A percentile compares a stretch with the other conserved stretches of the same genome.
Evolutionary conservation across 129 eudicot species (phyloP).

Genomic region (Tagetes patula): DNA sequence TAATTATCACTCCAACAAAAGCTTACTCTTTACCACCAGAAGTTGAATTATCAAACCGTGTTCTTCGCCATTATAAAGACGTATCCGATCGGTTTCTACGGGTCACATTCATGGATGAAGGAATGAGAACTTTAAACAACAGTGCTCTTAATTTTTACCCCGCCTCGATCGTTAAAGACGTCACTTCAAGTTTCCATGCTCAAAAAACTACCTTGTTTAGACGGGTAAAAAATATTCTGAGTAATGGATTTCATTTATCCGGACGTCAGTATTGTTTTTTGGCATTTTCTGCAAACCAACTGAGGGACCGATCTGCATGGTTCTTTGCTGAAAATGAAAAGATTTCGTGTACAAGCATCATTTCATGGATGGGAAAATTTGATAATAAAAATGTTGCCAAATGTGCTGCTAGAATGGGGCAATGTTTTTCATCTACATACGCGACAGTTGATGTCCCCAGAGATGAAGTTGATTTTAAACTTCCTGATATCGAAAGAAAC

Average conservation of each 20-base stretch:
- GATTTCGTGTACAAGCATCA: constrained; percentile 8
- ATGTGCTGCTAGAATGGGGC: constrained; percentile 26
- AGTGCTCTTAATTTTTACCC: constrained; percentile 14
- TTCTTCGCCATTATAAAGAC: constrained; percentile 12
- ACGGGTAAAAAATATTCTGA: constrained; percentile 10
- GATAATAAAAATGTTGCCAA: constrained; percentile 1
- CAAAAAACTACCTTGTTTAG: constrained; percentile 18
- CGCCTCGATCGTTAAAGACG: constrained; percentile 11
- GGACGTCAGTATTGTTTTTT: constrained; percentile 7
- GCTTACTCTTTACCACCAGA: constrained; percentile 19
- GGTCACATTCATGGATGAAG: constrained; percentile 21
- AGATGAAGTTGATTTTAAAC: neutral
- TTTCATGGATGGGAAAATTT: constrained; percentile 13
- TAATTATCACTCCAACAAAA: constrained; percentile 19
- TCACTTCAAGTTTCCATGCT: neutral
- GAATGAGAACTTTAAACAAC: constrained; percentile 18
- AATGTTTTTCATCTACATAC: constrained; percentile 19
- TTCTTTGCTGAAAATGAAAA: constrained; percentile 15
- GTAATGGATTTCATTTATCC: constrained; percentile 11
- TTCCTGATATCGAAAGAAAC: neutral
- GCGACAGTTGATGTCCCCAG: constrained; percentile 20
- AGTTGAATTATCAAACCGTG: constrained; percentile 21
- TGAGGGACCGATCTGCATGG: constrained; percentile 16
- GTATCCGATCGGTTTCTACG: constrained; percentile 13
- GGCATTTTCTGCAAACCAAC: constrained; percentile 21